phyloP scores from a whole-genome alignment of 2,329 filamentous ascomycete genomes.

The Akanthomyces dipterigenus region DNA sequence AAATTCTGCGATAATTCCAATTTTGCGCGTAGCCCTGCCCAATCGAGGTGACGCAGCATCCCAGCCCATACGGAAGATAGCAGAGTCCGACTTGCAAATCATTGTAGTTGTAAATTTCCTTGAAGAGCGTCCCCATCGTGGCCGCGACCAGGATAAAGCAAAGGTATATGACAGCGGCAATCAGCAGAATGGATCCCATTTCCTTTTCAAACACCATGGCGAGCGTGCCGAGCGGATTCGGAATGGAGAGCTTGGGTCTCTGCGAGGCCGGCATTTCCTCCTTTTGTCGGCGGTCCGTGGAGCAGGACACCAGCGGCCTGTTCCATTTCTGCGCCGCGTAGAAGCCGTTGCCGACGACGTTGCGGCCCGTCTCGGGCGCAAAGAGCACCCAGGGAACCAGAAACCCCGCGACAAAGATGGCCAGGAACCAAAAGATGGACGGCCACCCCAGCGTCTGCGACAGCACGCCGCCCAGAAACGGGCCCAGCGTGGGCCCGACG shows the following conservation, averaged over 20 bases:
- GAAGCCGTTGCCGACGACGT: slow-evolving; percentile 57
- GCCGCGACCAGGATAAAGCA: slow-evolving; percentile 49
- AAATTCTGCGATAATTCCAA: slow-evolving; percentile 66
- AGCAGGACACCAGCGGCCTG: slow-evolving; percentile 46
- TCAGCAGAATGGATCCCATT: slow-evolving; percentile 45
- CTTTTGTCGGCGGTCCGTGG: slow-evolving; percentile 29
- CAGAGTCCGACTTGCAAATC: slow-evolving; percentile 47
- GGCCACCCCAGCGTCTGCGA: slow-evolving; percentile 59
- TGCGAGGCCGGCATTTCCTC: slow-evolving; percentile 26
- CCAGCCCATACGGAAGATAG: slow-evolving; percentile 47
- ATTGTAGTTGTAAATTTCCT: slow-evolving; percentile 43
- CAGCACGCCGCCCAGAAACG: slow-evolving; percentile 58
- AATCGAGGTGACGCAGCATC: slow-evolving; percentile 41
- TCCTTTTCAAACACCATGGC: slow-evolving; percentile 51
- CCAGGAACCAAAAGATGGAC: slow-evolving; percentile 64
- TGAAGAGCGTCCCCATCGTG: slow-evolving; percentile 46
- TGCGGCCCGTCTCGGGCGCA: slow-evolving; percentile 53
- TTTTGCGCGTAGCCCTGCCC: slow-evolving; percentile 52
- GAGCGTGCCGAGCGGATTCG: slow-evolving; percentile 51
- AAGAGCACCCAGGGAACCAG: slow-evolving; percentile 48
- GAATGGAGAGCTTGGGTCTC: slow-evolving; percentile 40
- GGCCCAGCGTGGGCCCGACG: slow-evolving; percentile 47
- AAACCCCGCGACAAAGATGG: slow-evolving; percentile 45
- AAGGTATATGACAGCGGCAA: slow-evolving; percentile 48
- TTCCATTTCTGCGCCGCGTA: slow-evolving; percentile 52